A percentile compares a stretch with the other conserved stretches of the same genome.
Conservation (phyloP, 2,329 filamentous ascomycete species). For the Exutisphaerella laricina region DNA sequence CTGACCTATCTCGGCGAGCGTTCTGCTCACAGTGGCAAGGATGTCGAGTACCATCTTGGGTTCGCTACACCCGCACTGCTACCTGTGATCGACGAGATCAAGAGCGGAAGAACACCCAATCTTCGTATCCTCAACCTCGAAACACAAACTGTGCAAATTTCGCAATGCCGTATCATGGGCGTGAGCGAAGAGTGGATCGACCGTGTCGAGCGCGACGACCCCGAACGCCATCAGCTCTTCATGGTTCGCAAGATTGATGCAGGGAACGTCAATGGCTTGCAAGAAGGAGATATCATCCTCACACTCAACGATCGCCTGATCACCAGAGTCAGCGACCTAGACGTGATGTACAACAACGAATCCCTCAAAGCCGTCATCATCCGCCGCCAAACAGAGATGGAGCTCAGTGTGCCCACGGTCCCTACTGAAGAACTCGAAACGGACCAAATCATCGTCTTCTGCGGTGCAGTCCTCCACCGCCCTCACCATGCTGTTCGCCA, state of each 20-base stretch:
- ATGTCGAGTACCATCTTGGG: conserved; percentile 94
- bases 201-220: conserved; percentile 81
- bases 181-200: conserved; percentile 94
- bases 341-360: conserved; percentile 92
- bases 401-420: conserved; percentile 74
- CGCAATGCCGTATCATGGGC: conserved; percentile 93
- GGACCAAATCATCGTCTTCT: conserved; percentile 86
- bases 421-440: conserved; percentile 89
- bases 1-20: conserved; percentile 93
- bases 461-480: conserved; percentile 84
- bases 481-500: conserved; percentile 95
- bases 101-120: conserved; percentile 69
- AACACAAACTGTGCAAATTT: conserved; percentile 93
- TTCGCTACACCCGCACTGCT: conserved; percentile 82
- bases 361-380: conserved; percentile 79
- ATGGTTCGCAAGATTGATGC: conserved; percentile 90
- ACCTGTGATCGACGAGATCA: conserved; percentile 82
- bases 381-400: conserved; percentile 73
- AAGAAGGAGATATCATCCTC: conserved; percentile 88
- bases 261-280: conserved; percentile 51
- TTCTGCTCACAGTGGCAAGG: conserved; percentile 68
- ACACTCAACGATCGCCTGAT: conserved; percentile 88
- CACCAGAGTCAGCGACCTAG: conserved; percentile 85
- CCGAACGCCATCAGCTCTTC: conserved; percentile 91
- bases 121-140: conserved; percentile 91